These are phyloP conservation scores for Scedosporium apiospermum DNA, from an alignment of 2,329 filamentous ascomycete species.

Conservation along the genomic window DNA sequence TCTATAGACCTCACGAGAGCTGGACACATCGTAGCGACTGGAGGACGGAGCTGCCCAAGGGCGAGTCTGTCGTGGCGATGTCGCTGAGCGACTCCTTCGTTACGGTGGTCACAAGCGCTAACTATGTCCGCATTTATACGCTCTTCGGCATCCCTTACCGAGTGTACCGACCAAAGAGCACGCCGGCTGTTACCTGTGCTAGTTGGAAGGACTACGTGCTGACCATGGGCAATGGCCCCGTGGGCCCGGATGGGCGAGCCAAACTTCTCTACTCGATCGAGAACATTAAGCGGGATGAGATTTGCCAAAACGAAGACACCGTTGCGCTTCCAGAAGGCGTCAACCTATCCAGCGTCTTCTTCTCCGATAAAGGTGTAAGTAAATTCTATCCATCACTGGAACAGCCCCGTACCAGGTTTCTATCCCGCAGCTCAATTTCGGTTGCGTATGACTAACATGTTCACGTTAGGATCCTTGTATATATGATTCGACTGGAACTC, in stretches of 20 bases:
- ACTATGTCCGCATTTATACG: constrained; percentile 88
- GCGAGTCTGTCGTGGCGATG: constrained; percentile 81
- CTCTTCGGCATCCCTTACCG: constrained; percentile 84
- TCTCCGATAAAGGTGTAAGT: constrained; percentile 78
- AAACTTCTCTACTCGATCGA: constrained; percentile 85
- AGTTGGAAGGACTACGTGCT: constrained; percentile 96
- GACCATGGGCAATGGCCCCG: constrained; percentile 85
- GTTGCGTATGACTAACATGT: constrained; percentile 3
- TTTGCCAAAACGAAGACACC: constrained; percentile 89
- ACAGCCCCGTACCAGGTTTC: too few species aligned
- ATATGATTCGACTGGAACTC: constrained; percentile 84
- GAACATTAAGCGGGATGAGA: constrained; percentile 85
- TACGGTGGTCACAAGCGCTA: constrained; percentile 74
- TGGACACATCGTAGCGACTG: constrained; percentile 90
- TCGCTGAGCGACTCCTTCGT: constrained; percentile 87
- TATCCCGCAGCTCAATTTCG: too few species aligned
- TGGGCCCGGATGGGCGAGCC: constrained; percentile 67
- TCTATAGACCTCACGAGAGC: constrained; percentile 92
- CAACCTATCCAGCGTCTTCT: constrained; percentile 75
- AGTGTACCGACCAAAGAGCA: constrained; percentile 85
- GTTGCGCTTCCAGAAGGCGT: constrained; percentile 71
- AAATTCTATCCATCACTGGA: neutral
- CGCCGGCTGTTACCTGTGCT: constrained; percentile 82
- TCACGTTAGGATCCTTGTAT: constrained; percentile 72
- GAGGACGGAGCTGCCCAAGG: constrained; percentile 75